phyloP scores from a whole-genome alignment of 805 yeast species.

The Yamadazyma olivae region DNA sequence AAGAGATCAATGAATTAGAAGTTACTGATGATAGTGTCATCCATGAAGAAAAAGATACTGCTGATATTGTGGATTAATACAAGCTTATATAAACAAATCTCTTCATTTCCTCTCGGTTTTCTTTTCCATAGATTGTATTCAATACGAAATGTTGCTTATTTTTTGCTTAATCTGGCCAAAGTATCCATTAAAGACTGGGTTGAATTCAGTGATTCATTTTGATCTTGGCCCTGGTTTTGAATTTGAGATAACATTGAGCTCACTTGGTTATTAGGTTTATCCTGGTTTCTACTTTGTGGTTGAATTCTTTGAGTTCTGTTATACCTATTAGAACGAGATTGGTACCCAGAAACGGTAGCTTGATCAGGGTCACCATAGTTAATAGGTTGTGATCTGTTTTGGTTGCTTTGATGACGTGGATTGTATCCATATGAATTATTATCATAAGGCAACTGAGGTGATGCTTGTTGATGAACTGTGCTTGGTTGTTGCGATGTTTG shows the following conservation, averaged over 20 bases:
- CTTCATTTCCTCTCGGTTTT: too few relatives aligned
- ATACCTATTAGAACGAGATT: too few relatives aligned
- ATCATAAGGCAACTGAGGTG: conserved; percentile 2
- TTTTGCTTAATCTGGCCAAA: conserved; percentile 32
- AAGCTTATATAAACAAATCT: too few relatives aligned
- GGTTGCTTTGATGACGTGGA: neutral
- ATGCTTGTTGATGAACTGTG: conserved; percentile 6
- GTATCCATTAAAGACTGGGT: conserved; percentile 34
- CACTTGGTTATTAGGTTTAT: conserved; percentile 2
- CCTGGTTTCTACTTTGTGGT: neutral
- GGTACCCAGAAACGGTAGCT: conserved; percentile 1
- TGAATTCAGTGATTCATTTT: conserved; percentile 4
- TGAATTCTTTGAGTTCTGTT: neutral
- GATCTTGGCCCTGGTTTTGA: conserved; percentile 1
- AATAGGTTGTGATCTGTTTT: neutral
- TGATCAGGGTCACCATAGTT: conserved; percentile 9
- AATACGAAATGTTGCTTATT: conserved; percentile 13
- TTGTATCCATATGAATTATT: neutral
- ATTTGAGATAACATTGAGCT: conserved; percentile 11
- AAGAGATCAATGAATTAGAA: conserved; percentile 17
- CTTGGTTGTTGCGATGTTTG: conserved; percentile 12
- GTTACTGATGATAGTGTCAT: conserved; percentile 3
- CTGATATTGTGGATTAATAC: conserved; percentile 22
- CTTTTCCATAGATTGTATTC: neutral
- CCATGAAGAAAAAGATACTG: conserved; percentile 13